phyloP scores from a whole-genome alignment of 345 rosid genomes.

The Durio zibethinus region DNA sequence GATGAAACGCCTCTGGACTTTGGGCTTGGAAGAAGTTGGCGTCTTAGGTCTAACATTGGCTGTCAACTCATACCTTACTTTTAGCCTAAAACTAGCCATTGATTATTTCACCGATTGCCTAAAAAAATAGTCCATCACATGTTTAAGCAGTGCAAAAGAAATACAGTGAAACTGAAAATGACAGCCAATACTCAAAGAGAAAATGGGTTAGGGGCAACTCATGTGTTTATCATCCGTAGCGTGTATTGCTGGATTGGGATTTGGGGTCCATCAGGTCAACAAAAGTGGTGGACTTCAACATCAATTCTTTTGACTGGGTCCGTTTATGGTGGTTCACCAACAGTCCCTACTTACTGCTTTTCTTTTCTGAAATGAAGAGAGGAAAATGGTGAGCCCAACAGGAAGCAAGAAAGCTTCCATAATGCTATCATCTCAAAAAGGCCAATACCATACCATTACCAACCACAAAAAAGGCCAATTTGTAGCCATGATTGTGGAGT shows the following conservation, averaged over 20 bases:
- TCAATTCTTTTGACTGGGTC: conserved; percentile 2
- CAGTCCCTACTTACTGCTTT: background rate
- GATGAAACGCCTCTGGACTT: background rate
- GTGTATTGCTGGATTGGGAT: background rate
- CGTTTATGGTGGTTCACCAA: background rate
- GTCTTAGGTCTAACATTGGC: background rate
- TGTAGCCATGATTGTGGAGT: conserved; percentile 25
- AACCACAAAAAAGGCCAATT: conserved; percentile 2
- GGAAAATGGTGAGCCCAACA: background rate
- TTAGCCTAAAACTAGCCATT: background rate
- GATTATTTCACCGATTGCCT: too few relatives aligned
- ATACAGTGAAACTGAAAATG: background rate
- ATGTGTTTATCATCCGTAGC: background rate
- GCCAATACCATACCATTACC: background rate
- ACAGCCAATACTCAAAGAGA: background rate
- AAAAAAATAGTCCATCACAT: too few relatives aligned
- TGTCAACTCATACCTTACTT: too few relatives aligned
- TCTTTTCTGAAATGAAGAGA: background rate
- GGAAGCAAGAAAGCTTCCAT: background rate
- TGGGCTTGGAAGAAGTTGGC: background rate
- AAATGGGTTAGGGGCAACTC: background rate
- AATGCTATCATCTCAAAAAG: background rate
- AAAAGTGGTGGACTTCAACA: background rate
- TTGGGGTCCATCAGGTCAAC: background rate
- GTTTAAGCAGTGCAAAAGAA: background rate